Base-by-base conservation (phyloP, 2,329 filamentous ascomycete genomes). In the Xenosphaeropsis pyriputrescens region DNA sequence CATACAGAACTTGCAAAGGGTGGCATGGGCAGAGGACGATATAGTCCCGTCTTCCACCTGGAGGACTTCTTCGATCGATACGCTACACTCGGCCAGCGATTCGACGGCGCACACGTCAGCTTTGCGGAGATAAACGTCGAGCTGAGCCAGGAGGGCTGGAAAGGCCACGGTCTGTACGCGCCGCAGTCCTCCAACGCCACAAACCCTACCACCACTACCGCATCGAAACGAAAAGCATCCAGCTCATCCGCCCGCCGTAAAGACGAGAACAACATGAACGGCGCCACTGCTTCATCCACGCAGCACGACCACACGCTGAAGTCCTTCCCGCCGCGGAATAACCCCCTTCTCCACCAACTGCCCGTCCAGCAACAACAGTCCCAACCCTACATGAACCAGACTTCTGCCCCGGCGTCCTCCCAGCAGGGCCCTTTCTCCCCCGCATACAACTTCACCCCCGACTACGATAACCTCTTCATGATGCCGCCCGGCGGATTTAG, bases 61-160 rank as follows among this genome's bases (percentile, higher is more conserved):
- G 85, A 91, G 45, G 83, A 91, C 52, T 93, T 93, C 57, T 88
- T 91, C 48, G 83, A 91, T 48, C 70, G 85, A 18, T 93, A 93
- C 42, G 59, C 62, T 1, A 71, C 68, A 41, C 64, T 75, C 33
- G 63, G 65, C 1, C 65, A 68, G 0, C 62, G 62, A 5, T 83
- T 91, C 39, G 83, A 91, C 48, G 74, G 80, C 2, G 76, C 81
- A 2, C 82, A 86, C 50, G 64, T 89, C 29, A 79, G 72, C 13
- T 72, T 91, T 38, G 61, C 71, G 1, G 82, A 89, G 47, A 68
- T 80, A 2, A 57, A 68, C 2, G 59, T 77, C 12, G 78, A 84
- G 43, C 68, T 70, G 32, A 59, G 68, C 2, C 63, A 70, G 12
- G 74, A 81, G 47, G 62, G 67, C 38, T 74, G 69, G 39, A 57